Evolutionary conservation across 2,329 filamentous ascomycete species (phyloP).

Genomic region (Fusarium sororula): DNA sequence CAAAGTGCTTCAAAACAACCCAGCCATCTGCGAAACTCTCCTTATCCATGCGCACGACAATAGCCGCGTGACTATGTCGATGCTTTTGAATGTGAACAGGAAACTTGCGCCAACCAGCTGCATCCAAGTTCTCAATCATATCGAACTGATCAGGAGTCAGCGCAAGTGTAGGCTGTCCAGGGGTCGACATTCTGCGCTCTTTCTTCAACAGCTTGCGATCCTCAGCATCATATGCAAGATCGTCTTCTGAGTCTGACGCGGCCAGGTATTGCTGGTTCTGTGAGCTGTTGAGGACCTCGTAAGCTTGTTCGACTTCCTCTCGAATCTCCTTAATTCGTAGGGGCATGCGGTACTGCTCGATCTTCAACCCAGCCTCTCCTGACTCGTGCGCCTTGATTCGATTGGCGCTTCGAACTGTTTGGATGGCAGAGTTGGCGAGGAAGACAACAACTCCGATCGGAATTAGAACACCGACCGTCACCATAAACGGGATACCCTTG

Average conservation of each 20-base stretch:
- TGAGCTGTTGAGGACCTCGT: slow-evolving; percentile 75
- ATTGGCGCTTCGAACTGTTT: slow-evolving; percentile 77
- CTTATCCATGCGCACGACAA: slow-evolving; percentile 80
- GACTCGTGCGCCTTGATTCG: slow-evolving; percentile 81
- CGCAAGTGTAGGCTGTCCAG: slow-evolving; percentile 75
- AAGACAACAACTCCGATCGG: slow-evolving; percentile 78
- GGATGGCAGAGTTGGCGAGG: slow-evolving; percentile 78
- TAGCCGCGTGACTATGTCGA: slow-evolving; percentile 87
- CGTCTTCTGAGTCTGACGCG: slow-evolving; percentile 59
- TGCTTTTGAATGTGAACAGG: slow-evolving; percentile 80
- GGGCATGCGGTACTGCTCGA: slow-evolving; percentile 78
- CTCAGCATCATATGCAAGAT: slow-evolving; percentile 46
- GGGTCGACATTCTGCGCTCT: slow-evolving; percentile 53
- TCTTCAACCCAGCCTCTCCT: slow-evolving; percentile 72
- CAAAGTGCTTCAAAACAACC: slow-evolving; percentile 82
- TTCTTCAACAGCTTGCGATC: slow-evolving; percentile 54
- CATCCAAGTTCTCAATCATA: slow-evolving; percentile 82
- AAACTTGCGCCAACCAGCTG: slow-evolving; percentile 70
- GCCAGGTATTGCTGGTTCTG: slow-evolving; percentile 77
- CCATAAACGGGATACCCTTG: slow-evolving; percentile 68
- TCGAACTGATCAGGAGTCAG: slow-evolving; percentile 82
- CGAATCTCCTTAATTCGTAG: slow-evolving; percentile 80
- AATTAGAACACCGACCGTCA: slow-evolving; percentile 74
- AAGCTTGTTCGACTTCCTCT: slow-evolving; percentile 78
- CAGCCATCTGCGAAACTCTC: slow-evolving; percentile 77